phyloP scores from a whole-genome alignment of 2,329 filamentous ascomycete genomes.

The Neoascochyta sp. region DNA sequence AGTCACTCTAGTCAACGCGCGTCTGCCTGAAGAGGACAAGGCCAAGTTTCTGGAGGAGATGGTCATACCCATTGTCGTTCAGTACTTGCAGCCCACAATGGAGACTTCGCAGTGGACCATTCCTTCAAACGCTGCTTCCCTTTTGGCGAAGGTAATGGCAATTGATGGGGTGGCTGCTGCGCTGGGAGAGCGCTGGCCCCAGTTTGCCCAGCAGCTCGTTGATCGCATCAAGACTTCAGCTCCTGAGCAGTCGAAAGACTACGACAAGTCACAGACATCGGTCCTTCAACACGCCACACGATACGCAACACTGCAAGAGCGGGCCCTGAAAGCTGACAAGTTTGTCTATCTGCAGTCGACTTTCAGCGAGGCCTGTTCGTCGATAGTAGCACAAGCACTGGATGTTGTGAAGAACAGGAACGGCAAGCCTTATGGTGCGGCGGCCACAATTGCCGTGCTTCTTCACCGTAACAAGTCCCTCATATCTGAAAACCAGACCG shows the following conservation, averaged over 20 bases:
- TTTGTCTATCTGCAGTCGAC: conserved; percentile 9
- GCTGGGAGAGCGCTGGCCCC: conserved; percentile 59
- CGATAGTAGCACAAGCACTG: conserved; percentile 49
- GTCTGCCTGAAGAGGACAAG: conserved; percentile 44
- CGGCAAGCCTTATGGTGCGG: conserved; percentile 65
- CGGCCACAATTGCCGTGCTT: conserved; percentile 54
- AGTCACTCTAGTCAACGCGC: conserved; percentile 47
- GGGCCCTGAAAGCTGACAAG: conserved; percentile 10
- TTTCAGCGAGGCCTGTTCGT: conserved; percentile 37
- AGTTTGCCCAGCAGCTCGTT: conserved; percentile 59
- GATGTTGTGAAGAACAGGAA: conserved; percentile 52
- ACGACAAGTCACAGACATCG: conserved; percentile 65
- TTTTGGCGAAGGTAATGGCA: conserved; percentile 43
- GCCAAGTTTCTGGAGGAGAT: conserved; percentile 46
- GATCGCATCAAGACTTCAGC: conserved; percentile 68
- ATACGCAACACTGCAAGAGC: conserved; percentile 55
- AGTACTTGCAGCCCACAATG: conserved; percentile 50
- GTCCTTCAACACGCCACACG: conserved; percentile 64
- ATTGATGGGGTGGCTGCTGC: conserved; percentile 46
- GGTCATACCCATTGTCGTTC: conserved; percentile 51
- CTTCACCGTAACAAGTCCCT: conserved; percentile 46
- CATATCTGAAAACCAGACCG: conserved; percentile 42
- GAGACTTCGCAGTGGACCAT: conserved; percentile 52
- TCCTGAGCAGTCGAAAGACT: conserved; percentile 77
- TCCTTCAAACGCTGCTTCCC: conserved; percentile 37